These are phyloP conservation scores for Spencermartinsiella ligniputridi DNA, from an alignment of 1,139 yeast species.

Conservation along the genomic window DNA sequence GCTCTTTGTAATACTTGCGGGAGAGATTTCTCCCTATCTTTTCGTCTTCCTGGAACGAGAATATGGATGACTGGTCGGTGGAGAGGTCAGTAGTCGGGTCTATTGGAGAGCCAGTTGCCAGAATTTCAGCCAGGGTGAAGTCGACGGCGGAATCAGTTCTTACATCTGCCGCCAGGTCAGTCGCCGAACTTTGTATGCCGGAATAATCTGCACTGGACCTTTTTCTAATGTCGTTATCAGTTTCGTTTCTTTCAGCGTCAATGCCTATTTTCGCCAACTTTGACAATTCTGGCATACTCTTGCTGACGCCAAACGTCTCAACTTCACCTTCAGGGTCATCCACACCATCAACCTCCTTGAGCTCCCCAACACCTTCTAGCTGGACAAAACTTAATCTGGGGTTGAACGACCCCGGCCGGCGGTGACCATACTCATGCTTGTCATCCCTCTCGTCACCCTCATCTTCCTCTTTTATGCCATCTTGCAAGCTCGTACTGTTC, in stretches of 20 bases:
- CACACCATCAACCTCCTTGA: neutral
- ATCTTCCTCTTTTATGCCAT: neutral
- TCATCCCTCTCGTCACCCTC: neutral
- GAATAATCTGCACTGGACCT: no score
- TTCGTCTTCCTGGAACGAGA: conserved; percentile 29
- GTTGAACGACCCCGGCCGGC: neutral
- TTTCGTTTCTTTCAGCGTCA: neutral
- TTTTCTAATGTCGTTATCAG: neutral
- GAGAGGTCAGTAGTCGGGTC: conserved; percentile 7
- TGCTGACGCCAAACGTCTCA: neutral
- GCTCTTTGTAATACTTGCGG: conserved; percentile 29
- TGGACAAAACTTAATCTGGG: neutral
- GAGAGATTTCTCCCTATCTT: conserved; percentile 28
- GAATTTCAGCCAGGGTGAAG: neutral
- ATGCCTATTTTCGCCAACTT: neutral
- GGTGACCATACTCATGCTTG: neutral
- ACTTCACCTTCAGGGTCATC: neutral
- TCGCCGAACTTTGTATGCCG: neutral
- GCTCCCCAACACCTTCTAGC: neutral
- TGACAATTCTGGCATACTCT: neutral
- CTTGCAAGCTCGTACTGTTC: neutral
- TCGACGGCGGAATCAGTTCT: neutral
- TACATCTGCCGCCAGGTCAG: neutral
- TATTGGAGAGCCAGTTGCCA: conserved; percentile 1
- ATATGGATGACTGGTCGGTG: conserved; percentile 20